Percentiles rank a stretch among this genome's conserved stretches.
Evolutionary conservation across 352 stramenopile species (phyloP).

Genomic region (Globisporangium splendens): DNA sequence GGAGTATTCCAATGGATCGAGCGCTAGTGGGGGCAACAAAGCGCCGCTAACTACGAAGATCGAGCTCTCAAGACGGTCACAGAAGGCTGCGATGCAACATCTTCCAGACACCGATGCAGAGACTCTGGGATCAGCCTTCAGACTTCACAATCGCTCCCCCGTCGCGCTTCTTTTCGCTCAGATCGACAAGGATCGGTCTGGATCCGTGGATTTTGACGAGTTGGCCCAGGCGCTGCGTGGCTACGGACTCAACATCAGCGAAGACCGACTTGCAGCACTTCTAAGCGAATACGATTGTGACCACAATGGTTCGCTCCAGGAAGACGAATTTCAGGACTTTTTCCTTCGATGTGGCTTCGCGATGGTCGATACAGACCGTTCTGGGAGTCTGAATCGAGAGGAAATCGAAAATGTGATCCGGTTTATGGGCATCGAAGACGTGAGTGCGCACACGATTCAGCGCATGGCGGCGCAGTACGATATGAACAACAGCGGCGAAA

Average conservation of each 20-base stretch:
- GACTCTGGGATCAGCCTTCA: not conserved
- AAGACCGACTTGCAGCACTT: conserved; percentile 25
- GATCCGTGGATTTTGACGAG: conserved; percentile 39
- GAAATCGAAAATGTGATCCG: conserved; percentile 53
- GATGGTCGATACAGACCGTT: conserved; percentile 58
- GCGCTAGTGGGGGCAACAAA: conserved; percentile 18
- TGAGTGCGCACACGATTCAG: conserved; percentile 34
- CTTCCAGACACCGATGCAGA: too few species aligned
- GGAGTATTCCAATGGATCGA: conserved; percentile 29
- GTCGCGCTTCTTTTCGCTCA: conserved; percentile 38
- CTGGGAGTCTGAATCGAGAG: conserved; percentile 37
- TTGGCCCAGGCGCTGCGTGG: conserved; percentile 26
- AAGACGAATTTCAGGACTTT: conserved; percentile 52
- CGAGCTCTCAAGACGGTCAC: conserved; percentile 14
- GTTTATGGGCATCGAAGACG: conserved; percentile 44
- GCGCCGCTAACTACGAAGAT: conserved; percentile 15
- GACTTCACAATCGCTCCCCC: conserved; percentile 6
- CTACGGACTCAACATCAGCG: conserved; percentile 34
- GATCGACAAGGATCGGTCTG: conserved; percentile 47
- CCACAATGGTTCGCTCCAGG: conserved; percentile 32
- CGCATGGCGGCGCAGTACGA: conserved; percentile 62
- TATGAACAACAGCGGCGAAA: conserved; percentile 64
- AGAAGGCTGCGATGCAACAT: not conserved
- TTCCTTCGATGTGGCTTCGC: conserved; percentile 55
- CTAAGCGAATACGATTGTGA: conserved; percentile 60